Conservation (phyloP, 768 basidiomycete species). For the Tulasnella sp. region DNA sequence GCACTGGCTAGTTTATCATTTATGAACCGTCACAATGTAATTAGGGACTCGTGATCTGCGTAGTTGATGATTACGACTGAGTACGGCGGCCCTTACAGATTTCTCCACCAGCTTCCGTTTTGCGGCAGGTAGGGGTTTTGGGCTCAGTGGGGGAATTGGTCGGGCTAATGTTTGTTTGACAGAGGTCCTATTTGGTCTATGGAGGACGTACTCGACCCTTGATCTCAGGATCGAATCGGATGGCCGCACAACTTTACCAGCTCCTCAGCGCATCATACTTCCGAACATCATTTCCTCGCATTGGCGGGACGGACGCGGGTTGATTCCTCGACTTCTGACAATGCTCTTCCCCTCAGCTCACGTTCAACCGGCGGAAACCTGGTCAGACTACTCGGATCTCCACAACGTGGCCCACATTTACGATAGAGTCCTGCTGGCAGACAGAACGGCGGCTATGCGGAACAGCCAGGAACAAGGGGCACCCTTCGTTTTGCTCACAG, state of each 20-base stretch:
- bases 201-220: constrained; percentile 73
- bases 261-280: constrained; percentile 78
- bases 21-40: constrained; percentile 85
- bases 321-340: constrained; percentile 71
- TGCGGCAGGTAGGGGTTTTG: constrained; percentile 39
- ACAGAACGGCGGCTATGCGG: constrained; percentile 63
- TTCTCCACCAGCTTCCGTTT: constrained; percentile 22
- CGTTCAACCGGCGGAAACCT: constrained; percentile 73
- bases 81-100: constrained; percentile 43
- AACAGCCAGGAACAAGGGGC: background rate
- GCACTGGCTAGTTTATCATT: constrained; percentile 61
- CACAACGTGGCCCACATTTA: constrained; percentile 72
- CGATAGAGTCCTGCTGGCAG: constrained; percentile 76
- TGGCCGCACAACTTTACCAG: constrained; percentile 58
- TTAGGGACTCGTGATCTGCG: constrained; percentile 40
- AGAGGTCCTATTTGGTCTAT: constrained; percentile 63
- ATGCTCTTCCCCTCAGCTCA: constrained; percentile 71
- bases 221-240: constrained; percentile 48
- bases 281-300: constrained; percentile 59
- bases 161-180: constrained; percentile 42
- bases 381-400: constrained; percentile 66
- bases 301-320: constrained; percentile 49
- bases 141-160: background rate
- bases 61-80: constrained; percentile 35
- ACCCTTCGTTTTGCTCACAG: constrained; percentile 44